phyloP scores from a whole-genome alignment of 2,329 filamentous ascomycete genomes.

The Dactylonectria estremocensis region DNA sequence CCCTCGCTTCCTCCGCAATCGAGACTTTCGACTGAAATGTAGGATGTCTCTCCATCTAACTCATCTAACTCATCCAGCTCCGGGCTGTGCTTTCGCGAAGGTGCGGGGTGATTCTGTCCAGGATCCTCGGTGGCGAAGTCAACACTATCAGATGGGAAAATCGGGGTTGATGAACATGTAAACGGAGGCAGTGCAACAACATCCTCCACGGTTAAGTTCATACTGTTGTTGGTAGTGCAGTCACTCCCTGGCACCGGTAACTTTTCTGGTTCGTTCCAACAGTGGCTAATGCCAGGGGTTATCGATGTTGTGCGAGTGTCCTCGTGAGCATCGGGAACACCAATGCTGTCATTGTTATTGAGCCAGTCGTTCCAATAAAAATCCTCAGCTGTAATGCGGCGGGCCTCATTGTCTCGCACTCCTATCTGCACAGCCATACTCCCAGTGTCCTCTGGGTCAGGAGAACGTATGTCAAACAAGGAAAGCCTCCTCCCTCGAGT shows the following conservation, averaged over 20 bases:
- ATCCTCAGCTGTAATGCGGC: conserved; percentile 34
- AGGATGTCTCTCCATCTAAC: neutral
- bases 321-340: neutral
- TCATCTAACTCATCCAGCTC: neutral
- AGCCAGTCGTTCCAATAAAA: conserved; percentile 45
- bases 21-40: neutral
- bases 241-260: neutral
- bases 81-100: neutral
- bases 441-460: conserved; percentile 26
- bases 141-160: neutral
- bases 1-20: conserved; percentile 11
- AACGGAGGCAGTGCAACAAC: neutral
- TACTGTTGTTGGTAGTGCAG: neutral
- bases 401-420: neutral
- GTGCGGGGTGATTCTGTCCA: conserved; percentile 17
- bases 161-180: neutral
- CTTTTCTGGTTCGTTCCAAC: conserved; percentile 31
- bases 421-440: conserved; percentile 39
- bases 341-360: conserved; percentile 10
- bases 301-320: conserved; percentile 19
- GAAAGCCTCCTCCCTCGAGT: conserved; percentile 24
- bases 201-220: neutral
- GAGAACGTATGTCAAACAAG: conserved; percentile 34
- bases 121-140: neutral
- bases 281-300: conserved; percentile 38